These are phyloP conservation scores for Aristolochia fimbriata DNA, from an alignment of 164 flowering plant genomes.

Conservation along the genomic window DNA sequence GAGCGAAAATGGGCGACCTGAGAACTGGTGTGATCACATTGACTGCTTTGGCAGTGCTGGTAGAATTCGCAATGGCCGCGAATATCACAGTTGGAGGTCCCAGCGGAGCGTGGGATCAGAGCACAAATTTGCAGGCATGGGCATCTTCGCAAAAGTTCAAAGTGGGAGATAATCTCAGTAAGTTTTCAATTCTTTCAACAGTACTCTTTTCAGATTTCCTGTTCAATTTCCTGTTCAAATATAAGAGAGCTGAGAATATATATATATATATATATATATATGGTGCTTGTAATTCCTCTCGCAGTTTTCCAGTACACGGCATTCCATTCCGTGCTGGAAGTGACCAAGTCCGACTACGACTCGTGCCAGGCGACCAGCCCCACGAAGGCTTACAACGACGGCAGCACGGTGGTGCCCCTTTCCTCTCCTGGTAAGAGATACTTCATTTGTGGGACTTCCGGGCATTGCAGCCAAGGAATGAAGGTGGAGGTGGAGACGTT, in stretches of 20 bases:
- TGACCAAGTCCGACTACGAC: slow-evolving; percentile 36
- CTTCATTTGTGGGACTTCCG: slow-evolving; percentile 55
- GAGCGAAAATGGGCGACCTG: too few relatives aligned
- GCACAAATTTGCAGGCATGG: slow-evolving; percentile 39
- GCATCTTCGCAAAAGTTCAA: slow-evolving; percentile 25
- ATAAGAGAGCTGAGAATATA: background rate
- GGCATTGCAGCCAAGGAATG: slow-evolving; percentile 31
- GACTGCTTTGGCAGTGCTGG: slow-evolving; percentile 25
- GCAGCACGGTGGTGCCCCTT: slow-evolving; percentile 27
- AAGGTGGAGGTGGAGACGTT: slow-evolving; percentile 34
- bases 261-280: too few relatives aligned
- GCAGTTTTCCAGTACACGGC: slow-evolving; percentile 46
- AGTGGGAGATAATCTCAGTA: slow-evolving; percentile 49
- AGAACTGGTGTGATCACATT: slow-evolving; percentile 22
- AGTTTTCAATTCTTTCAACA: slow-evolving; percentile 7
- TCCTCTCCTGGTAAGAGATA: slow-evolving; percentile 43
- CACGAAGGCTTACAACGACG: slow-evolving; percentile 16
- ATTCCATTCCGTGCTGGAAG: slow-evolving; percentile 46
- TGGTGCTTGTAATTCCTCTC: background rate
- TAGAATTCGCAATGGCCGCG: slow-evolving; percentile 29
- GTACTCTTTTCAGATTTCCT: background rate
- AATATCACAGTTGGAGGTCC: slow-evolving; percentile 41
- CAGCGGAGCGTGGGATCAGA: slow-evolving; percentile 44
- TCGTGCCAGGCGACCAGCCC: slow-evolving; percentile 32
- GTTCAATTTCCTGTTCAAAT: too few relatives aligned